Evolutionary conservation across 1,139 yeast genomes (phyloP).

Genomic region (Geotrichum europaeum): DNA sequence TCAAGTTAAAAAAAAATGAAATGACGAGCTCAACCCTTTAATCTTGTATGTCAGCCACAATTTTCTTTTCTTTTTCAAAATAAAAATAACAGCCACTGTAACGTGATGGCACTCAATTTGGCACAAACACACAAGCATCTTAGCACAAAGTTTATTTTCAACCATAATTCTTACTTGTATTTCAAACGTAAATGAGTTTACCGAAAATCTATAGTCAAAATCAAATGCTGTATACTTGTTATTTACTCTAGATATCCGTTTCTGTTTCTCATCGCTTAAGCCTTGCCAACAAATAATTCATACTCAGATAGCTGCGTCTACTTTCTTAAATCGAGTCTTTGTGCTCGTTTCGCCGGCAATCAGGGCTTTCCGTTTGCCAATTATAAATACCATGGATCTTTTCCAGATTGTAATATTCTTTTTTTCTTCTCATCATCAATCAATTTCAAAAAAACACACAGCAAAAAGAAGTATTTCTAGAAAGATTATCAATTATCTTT

Average conservation of each 20-base stretch:
- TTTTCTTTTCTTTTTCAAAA: not conserved
- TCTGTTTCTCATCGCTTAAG: too few relatives aligned
- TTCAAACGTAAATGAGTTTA: not conserved
- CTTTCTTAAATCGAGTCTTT: too few relatives aligned
- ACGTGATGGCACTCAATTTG: not conserved
- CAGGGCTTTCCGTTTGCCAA: not conserved
- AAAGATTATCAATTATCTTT: too few relatives aligned
- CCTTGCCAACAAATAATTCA: too few relatives aligned
- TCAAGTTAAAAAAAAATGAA: too few relatives aligned
- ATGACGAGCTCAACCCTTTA: not conserved
- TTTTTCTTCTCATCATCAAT: not conserved
- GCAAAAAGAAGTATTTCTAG: not conserved
- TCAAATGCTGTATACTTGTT: too few relatives aligned
- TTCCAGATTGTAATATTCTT: not conserved
- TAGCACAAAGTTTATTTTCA: not conserved
- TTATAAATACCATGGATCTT: not conserved
- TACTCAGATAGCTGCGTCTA: too few relatives aligned
- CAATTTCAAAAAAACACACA: not conserved
- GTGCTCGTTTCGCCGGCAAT: too few relatives aligned
- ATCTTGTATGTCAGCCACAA: not conserved
- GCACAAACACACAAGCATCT: not conserved
- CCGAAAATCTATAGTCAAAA: too few relatives aligned
- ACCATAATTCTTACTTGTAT: not conserved
- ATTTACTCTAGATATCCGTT: too few relatives aligned
- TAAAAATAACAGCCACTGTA: not conserved